phyloP scores from a whole-genome alignment of 1,284 basidiomycete genomes.

The Cutaneotrichosporon sp. region DNA sequence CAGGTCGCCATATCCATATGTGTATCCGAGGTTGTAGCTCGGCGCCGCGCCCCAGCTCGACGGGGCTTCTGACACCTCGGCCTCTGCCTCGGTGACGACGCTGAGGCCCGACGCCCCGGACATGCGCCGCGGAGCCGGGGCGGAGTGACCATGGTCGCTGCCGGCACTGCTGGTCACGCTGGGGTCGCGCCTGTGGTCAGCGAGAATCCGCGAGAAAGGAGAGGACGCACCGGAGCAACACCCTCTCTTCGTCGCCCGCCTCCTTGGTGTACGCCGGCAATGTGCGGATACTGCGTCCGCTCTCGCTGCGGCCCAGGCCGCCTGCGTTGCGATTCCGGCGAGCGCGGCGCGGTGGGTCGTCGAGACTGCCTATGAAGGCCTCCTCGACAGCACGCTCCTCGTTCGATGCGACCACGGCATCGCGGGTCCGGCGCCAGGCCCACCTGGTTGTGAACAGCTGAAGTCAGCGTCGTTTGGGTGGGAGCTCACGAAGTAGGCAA shows the following conservation, averaged over 20 bases:
- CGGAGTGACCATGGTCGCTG: neutral
- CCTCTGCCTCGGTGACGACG: neutral
- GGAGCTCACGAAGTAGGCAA: neutral
- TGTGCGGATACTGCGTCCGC: constrained; percentile 35
- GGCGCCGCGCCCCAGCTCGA: neutral
- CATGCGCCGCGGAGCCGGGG: neutral
- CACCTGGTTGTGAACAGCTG: too few relatives aligned
- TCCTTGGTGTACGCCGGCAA: constrained; percentile 39
- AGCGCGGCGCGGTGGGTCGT: too few relatives aligned
- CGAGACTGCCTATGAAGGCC: too few relatives aligned
- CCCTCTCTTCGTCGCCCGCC: constrained; percentile 39
- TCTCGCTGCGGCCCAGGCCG: constrained; percentile 25
- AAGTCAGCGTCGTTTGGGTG: neutral
- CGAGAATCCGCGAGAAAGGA: neutral
- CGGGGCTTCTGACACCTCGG: neutral
- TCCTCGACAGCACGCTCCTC: too few relatives aligned
- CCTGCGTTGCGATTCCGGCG: too few relatives aligned
- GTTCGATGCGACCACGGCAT: too few relatives aligned
- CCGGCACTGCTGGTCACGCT: neutral
- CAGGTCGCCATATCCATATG: neutral
- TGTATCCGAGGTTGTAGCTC: neutral
- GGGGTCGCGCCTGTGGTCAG: neutral
- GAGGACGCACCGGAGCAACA: constrained; percentile 32
- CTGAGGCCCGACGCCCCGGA: neutral
- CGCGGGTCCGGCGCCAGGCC: too few relatives aligned